A percentile compares a stretch with the other conserved stretches of the same genome.
Evolutionary conservation across 495 filamentous ascomycete species (phyloP).

Genomic region (Chaetomidium leptoderma): DNA sequence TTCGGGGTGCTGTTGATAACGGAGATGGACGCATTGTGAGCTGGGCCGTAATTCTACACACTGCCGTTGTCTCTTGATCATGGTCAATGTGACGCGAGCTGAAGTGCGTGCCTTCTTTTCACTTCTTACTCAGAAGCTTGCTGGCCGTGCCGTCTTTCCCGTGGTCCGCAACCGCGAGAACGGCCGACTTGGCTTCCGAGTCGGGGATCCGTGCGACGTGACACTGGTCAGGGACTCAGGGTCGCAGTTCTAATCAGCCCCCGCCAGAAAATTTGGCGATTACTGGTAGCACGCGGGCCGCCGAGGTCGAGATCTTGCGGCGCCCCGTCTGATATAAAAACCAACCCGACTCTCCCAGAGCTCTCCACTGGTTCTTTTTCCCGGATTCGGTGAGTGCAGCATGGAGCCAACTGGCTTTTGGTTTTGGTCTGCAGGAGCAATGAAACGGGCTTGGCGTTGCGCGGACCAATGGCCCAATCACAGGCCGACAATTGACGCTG

Average conservation of each 20-base stretch:
- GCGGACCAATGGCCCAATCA: slow-evolving; percentile 17
- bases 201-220: background rate
- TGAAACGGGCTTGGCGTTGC: slow-evolving; percentile 2
- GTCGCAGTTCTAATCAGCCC: background rate
- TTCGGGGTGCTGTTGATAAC: too few species aligned
- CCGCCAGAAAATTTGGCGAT: background rate
- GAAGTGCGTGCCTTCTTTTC: too few species aligned
- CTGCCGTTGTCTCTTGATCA: too few species aligned
- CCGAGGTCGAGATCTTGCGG: background rate
- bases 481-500: slow-evolving; percentile 1
- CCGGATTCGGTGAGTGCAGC: too few species aligned
- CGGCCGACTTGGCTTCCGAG: background rate
- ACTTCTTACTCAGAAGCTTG: background rate
- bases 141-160: too few species aligned
- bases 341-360: background rate
- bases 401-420: too few species aligned
- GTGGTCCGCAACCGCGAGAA: background rate
- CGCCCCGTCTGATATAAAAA: background rate
- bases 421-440: background rate
- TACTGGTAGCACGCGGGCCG: too few species aligned
- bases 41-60: too few species aligned
- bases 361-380: background rate
- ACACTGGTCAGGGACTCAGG: background rate
- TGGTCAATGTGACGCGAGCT: too few species aligned
- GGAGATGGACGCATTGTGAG: too few species aligned